Conservation (phyloP, 2,329 filamentous ascomycete species). For the Paraphaeosphaeria minitans region DNA sequence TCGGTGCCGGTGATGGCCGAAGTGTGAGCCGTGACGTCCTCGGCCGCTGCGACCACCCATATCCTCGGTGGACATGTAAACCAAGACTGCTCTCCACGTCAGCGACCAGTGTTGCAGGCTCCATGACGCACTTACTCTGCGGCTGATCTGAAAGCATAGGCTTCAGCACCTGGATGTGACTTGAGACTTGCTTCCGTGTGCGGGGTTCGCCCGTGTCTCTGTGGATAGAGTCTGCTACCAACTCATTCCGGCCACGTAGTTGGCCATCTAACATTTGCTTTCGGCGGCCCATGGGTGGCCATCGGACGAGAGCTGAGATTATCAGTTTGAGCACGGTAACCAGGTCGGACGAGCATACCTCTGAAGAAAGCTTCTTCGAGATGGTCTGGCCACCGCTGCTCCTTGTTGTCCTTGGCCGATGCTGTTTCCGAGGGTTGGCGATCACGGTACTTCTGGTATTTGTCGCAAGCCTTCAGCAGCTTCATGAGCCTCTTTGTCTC, state of each 20-base stretch:
- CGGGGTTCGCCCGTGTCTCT: conserved; percentile 59
- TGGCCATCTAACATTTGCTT: conserved; percentile 57
- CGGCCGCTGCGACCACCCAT: conserved; percentile 22
- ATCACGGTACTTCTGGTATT: conserved; percentile 54
- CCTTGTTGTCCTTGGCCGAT: conserved; percentile 28
- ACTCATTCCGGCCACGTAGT: conserved; percentile 64
- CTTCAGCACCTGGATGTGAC: conserved; percentile 67
- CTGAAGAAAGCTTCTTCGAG: conserved; percentile 55
- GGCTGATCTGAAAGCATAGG: conserved; percentile 59
- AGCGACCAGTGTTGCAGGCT: not conserved
- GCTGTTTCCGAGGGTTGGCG: conserved; percentile 42
- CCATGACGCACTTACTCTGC: conserved; percentile 52
- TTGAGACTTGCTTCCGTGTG: conserved; percentile 65
- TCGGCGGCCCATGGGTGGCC: conserved; percentile 63
- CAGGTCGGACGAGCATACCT: conserved; percentile 41
- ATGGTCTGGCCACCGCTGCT: conserved; percentile 54
- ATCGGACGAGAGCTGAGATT: conserved; percentile 50
- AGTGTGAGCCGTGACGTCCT: conserved; percentile 22
- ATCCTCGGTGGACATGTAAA: conserved; percentile 48
- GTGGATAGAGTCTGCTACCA: conserved; percentile 64
- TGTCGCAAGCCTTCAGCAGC: conserved; percentile 43
- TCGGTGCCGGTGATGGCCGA: conserved; percentile 29
- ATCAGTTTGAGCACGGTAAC: conserved; percentile 3
- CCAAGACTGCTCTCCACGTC: conserved; percentile 46
- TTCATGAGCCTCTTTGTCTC: conserved; percentile 37